Evolutionary conservation across 306 rosid species (phyloP), one percentile per base, ranked within the genome.

Genomic region (Cicer bijugum): DNA sequence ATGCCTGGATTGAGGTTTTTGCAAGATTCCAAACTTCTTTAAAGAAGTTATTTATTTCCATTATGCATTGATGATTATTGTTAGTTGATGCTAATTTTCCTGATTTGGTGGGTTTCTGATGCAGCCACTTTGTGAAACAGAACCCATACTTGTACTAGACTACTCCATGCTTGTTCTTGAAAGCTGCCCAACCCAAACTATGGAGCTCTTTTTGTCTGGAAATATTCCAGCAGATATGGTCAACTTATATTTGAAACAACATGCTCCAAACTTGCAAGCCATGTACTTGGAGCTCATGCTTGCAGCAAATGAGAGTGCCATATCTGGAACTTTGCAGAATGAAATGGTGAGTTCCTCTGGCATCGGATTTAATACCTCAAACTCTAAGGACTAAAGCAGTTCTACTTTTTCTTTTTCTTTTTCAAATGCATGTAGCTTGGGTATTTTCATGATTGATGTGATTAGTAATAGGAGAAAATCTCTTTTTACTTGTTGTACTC

Each of bases 211-310:
- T 84, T 85, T 95, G 71, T 87, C 94, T 1, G 97, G 97, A 75
- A 90, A 95, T 84, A 95, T 95, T 80, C 97, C 97, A 11, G 93
- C 99, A n/a, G 97, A 95, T 73, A 84, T 95, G 92, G 97, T 91
- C 69, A 92, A 90, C 89, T 91, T 91, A 60, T 95, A 91, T 86
- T 86, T 95, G 92, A 91, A 95, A 89, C 92, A 88, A 75, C 97
- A 85, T 86, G 90, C 99, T 82, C 97, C 97, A 44, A 87, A 80
- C 85, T 86, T 91, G 97, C 99, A 90, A 85, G 88, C 91, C 68
- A 90, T 83, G 7, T 95, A 95, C 84, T 81, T 95, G 75, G 99
- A 91, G 78, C 92, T 88, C 76, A 90, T 95, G 93, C 97, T 95
- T 82, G 91, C 93, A 43, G 89, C 90, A 96, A 86, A 95, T 72